Conservation (phyloP, 495 filamentous ascomycete species). For the Oidiodendron maius region DNA sequence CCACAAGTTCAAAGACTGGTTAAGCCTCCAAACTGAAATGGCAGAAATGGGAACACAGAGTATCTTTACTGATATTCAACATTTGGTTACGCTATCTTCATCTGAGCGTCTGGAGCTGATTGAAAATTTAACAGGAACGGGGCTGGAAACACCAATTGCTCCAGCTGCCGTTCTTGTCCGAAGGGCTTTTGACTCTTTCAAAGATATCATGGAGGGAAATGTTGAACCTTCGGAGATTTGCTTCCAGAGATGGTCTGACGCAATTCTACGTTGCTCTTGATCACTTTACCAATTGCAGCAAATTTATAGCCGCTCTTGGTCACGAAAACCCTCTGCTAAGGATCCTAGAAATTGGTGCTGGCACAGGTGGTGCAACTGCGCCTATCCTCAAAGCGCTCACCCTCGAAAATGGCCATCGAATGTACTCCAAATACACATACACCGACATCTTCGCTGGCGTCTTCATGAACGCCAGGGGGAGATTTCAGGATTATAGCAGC, state of each 20-base stretch:
- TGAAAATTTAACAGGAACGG: background rate
- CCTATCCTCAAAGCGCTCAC: slow-evolving; percentile 6
- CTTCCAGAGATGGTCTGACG: slow-evolving; percentile 21
- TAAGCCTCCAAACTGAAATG: background rate
- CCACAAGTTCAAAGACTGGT: background rate
- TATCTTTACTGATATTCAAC: background rate
- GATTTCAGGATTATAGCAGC: background rate
- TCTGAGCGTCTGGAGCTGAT: background rate
- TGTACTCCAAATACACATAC: slow-evolving; percentile 30
- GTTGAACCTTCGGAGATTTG: slow-evolving; percentile 15
- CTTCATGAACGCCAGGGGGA: slow-evolving; percentile 32
- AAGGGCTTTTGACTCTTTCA: slow-evolving; percentile 3
- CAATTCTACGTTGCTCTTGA: slow-evolving; percentile 22
- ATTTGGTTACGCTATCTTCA: background rate
- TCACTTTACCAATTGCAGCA: background rate
- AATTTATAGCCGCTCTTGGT: slow-evolving; percentile 18
- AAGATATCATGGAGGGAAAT: slow-evolving; percentile 10
- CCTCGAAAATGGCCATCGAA: slow-evolving; percentile 1
- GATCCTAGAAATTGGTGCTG: slow-evolving; percentile 34
- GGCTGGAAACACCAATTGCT: background rate
- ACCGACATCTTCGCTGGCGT: slow-evolving; percentile 48
- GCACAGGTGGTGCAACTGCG: slow-evolving; percentile 24
- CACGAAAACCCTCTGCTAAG: slow-evolving; percentile 23
- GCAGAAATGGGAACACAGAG: background rate
- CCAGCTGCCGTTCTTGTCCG: slow-evolving; percentile 3